phyloP scores from a whole-genome alignment of 345 rosid genomes.

The Euphorbia tirucalli region DNA sequence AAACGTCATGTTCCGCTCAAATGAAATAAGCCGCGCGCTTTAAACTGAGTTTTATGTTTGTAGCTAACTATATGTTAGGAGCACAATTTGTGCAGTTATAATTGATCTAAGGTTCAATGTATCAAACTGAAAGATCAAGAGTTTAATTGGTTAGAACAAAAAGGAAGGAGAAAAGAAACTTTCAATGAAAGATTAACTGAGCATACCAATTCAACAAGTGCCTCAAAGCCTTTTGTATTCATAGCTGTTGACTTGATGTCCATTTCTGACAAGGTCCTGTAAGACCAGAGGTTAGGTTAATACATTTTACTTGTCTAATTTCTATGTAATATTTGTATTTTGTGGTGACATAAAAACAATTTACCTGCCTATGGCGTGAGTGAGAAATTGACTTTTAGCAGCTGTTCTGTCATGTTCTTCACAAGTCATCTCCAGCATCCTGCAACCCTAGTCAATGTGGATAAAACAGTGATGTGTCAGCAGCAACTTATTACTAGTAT shows the following conservation, averaged over 20 bases:
- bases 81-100: too few relatives aligned
- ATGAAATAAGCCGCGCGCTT: too few relatives aligned
- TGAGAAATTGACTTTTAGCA: constrained; percentile 19
- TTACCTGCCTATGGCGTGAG: constrained; percentile 25
- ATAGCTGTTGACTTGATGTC: constrained; percentile 39
- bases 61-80: too few relatives aligned
- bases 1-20: too few relatives aligned
- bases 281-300: too few relatives aligned
- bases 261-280: constrained; percentile 44
- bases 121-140: too few relatives aligned
- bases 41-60: too few relatives aligned
- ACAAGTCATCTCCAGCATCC: constrained; percentile 29
- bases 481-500: too few relatives aligned
- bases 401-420: constrained; percentile 24
- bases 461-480: too few relatives aligned
- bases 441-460: constrained; percentile 16
- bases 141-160: too few relatives aligned
- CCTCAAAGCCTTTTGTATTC: constrained; percentile 44
- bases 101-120: too few relatives aligned
- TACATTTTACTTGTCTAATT: too few relatives aligned
- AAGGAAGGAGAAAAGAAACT: background rate
- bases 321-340: background rate
- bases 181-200: background rate
- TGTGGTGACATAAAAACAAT: background rate
- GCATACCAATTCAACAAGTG: constrained; percentile 37